Evolutionary conservation across 1,284 basidiomycete species (phyloP), one percentile per base, ranked within the genome.

Genomic region (Irpex lacteus): DNA sequence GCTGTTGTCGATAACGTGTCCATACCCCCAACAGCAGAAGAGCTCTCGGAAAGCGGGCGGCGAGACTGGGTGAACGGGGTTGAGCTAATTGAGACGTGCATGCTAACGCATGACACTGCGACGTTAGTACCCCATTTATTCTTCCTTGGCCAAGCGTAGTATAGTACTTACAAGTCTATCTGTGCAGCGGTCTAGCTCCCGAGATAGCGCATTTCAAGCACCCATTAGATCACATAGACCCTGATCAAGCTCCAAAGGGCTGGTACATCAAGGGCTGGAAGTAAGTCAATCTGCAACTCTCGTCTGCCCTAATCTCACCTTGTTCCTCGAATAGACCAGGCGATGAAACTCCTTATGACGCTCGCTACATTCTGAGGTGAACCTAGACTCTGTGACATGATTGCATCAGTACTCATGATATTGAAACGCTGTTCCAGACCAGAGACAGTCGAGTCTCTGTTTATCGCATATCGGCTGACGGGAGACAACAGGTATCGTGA

Each of bases 391-490:
- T 26, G 26, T 26, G 26, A 3, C 26, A 26, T 26, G 26, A 26
- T 26, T 26, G 26, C 26, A 4, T 26, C 26, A 26, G 26, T 26
- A 26, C 26, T 26, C 26, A 26, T 26, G 26, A 26, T 26, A 26
- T 26, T 26, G 26, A 26, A 26, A 3, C 26, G 26, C 26, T 26
- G 38, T 38, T 32, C 9, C 65, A 92, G 95, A 3, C 96, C 96
- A 1, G 96, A 98, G 77, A 98, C 96, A 1, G 88, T 96, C 47
- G 96, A 98, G 77, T 96, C 94, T 0, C 85, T 98, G 36, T 96
- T 98, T 80, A 80, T 96, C 62, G 96, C 94, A 0, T 92, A 83
- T 77, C 86, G 96, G 13, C 79, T 95, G 5, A 97, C 96, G 0
- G 95, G 95, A 15, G 89, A 98, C 71, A 74, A 82, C 36, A 81